Evolutionary conservation across 176 grass and related monocot species (phyloP), one percentile per base, ranked within the genome.

Genomic region (Hsuehochloa calcarea): DNA sequence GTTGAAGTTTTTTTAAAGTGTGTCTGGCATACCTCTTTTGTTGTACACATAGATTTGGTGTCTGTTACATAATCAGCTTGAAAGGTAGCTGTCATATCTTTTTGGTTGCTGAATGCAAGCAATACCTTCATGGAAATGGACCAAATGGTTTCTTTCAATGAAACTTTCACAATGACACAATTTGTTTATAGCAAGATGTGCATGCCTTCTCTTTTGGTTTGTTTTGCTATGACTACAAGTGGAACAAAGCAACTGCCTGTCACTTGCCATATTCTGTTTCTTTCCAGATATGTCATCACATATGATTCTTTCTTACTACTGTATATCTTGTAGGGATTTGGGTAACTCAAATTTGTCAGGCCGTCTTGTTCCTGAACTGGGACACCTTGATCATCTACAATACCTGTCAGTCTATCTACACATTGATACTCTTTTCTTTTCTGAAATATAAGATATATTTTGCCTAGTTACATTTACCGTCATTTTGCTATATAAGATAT

Each of bases 331-430:
- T 78, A 93, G 94, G 81, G 91, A 93, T 91, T 75, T 97, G 69
- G 94, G 89, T 49, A 93, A 86, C 86, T 97, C 89, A 77, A 92
- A 97, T 93, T 90, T 97, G 72, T 90, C 89, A 27, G 91, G 91
- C 13, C 80, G 65, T 82, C 87, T 97, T 84, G 85, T 93, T 56
- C 56, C 89, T 82, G 89, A 92, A 80, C 85, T 97, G 80, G 89
- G 75, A 51, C 82, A 61, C 72, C 89, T 97, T 38, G 87, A 93
- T 70, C 87, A 92, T 82, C 80, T 97, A 58, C 94, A 97, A 71
- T 97, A 93, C 89, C 63, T 97, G 94, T 97, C 77, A 91, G 87
- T 65, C 15, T 71, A 19, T 15, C 23, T 65, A 43, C 19, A 27
- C 15, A 68, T n/a, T 68, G 1, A 6, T 22, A 2, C 45, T 10